Evolutionary conservation across 2,329 filamentous ascomycete genomes (phyloP).

Genomic region (Fusarium clavum): DNA sequence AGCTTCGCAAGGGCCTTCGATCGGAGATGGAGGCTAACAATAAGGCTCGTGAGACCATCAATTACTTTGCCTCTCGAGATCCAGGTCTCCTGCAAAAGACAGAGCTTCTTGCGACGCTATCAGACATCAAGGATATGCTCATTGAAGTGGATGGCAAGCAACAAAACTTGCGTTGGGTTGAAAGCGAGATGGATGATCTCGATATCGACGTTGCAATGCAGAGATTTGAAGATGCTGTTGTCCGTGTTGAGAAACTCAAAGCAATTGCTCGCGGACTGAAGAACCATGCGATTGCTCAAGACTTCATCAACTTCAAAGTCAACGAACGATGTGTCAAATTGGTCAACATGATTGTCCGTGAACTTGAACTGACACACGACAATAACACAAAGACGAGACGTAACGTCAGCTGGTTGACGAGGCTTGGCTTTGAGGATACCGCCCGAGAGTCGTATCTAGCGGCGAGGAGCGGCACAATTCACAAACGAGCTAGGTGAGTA

Average conservation of each 20-base stretch:
- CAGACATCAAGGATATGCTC: conserved; percentile 85
- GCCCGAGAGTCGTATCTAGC: conserved; percentile 88
- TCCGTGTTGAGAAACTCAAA: conserved; percentile 85
- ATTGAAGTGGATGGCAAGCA: conserved; percentile 98
- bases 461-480: conserved; percentile 81
- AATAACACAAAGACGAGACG: conserved; percentile 81
- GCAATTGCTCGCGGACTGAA: conserved; percentile 82
- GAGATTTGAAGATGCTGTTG: conserved; percentile 85
- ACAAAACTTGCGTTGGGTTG: conserved; percentile 95
- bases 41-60: conserved; percentile 85
- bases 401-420: conserved; percentile 85
- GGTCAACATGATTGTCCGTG: conserved; percentile 79
- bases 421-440: conserved; percentile 89
- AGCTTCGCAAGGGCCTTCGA: conserved; percentile 85
- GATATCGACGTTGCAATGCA: conserved; percentile 97
- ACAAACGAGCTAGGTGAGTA: conserved; percentile 79
- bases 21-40: conserved; percentile 90
- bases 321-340: conserved; percentile 85
- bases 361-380: conserved; percentile 81
- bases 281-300: conserved; percentile 87
- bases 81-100: conserved; percentile 81
- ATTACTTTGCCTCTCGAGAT: conserved; percentile 85
- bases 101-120: conserved; percentile 81
- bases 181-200: conserved; percentile 92
- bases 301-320: conserved; percentile 91